These are phyloP conservation scores for Ogataea neopini DNA, from an alignment of 805 yeast species.

Conservation along the genomic window DNA sequence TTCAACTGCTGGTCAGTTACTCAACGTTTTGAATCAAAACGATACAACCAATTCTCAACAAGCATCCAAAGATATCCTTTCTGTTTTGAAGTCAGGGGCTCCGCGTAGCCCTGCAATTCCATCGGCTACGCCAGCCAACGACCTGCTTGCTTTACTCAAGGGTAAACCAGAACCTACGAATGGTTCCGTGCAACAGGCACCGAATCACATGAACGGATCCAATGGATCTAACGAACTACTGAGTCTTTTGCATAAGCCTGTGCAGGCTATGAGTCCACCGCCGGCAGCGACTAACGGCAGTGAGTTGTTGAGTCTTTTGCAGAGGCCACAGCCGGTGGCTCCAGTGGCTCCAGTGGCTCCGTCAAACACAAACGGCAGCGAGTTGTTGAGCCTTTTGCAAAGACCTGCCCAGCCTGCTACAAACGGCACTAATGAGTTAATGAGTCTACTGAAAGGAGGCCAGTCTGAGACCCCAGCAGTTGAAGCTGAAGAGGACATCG, in stretches of 20 bases:
- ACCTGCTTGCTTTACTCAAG: not conserved
- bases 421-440: slow-evolving; percentile 7
- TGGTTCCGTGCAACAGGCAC: too few species aligned
- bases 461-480: not conserved
- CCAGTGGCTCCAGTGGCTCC: not conserved
- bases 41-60: not conserved
- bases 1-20: slow-evolving; percentile 10
- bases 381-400: too few species aligned
- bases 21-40: slow-evolving; percentile 10
- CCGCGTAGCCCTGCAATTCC: not conserved
- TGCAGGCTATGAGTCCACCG: too few species aligned
- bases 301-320: slow-evolving; percentile 10
- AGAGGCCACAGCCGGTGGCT: not conserved
- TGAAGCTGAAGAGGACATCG: slow-evolving; percentile 8
- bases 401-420: too few species aligned
- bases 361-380: not conserved
- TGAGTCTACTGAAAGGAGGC: slow-evolving; percentile 5
- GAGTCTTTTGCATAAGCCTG: slow-evolving; percentile 4
- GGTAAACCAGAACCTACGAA: not conserved
- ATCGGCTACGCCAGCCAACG: slow-evolving; percentile 3
- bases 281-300: too few species aligned
- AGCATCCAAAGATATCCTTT: slow-evolving; percentile 8
- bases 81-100: not conserved
- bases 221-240: slow-evolving; percentile 8
- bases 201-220: too few species aligned